Percentiles rank a stretch among this genome's conserved stretches.
phyloP scores from a whole-genome alignment of 2,329 filamentous ascomycete species.

The Emmonsia crescens region DNA sequence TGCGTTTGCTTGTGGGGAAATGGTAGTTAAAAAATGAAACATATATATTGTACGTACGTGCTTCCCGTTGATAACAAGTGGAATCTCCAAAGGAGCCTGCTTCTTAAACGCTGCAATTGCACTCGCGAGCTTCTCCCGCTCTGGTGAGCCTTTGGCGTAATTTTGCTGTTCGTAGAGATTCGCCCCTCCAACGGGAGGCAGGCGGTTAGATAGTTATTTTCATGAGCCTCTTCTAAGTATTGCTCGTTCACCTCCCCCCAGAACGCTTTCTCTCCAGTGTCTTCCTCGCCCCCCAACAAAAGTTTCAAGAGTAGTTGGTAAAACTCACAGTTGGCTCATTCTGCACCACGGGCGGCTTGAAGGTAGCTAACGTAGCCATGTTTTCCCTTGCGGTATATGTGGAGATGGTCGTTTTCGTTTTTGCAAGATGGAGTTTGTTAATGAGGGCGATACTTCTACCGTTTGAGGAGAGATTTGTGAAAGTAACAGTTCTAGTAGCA shows the following conservation, averaged over 20 bases:
- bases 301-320: background rate
- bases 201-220: background rate
- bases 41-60: conserved; percentile 48
- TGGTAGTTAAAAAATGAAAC: background rate
- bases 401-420: background rate
- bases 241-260: background rate
- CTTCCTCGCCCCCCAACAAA: background rate
- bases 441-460: background rate
- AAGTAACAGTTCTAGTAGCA: background rate
- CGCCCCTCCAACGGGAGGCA: background rate
- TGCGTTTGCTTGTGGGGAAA: background rate
- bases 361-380: conserved; percentile 58
- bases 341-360: conserved; percentile 73
- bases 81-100: conserved; percentile 63
- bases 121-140: conserved; percentile 63
- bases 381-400: conserved; percentile 11
- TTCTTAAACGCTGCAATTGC: conserved; percentile 61
- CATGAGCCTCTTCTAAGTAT: background rate
- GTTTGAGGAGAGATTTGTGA: background rate
- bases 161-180: conserved; percentile 53
- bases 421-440: background rate
- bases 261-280: conserved; percentile 1
- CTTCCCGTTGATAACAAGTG: conserved; percentile 73
- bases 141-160: conserved; percentile 72
- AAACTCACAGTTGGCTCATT: conserved; percentile 90